These are phyloP conservation scores for Tilletia indica DNA, from an alignment of 1,284 basidiomycete species.

Conservation along the genomic window DNA sequence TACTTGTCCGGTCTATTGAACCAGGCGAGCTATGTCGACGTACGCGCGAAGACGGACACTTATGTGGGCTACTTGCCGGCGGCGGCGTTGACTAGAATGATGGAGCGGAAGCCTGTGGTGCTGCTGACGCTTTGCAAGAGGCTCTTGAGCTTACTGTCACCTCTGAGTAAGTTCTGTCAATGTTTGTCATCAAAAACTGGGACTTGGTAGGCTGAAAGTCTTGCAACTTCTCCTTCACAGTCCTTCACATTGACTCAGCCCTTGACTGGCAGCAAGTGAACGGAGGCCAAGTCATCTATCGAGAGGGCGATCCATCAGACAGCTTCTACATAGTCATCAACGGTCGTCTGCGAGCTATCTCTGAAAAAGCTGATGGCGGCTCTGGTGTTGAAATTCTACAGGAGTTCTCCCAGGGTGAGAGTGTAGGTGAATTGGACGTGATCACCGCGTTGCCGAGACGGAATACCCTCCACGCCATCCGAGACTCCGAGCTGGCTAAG, in stretches of 20 bases:
- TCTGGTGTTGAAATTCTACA: constrained; percentile 72
- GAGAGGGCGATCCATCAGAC: constrained; percentile 82
- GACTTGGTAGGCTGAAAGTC: background rate
- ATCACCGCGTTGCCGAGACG: constrained; percentile 86
- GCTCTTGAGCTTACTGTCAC: constrained; percentile 86
- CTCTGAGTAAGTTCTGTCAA: constrained; percentile 67
- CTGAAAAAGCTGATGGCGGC: constrained; percentile 65
- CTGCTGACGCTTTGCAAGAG: constrained; percentile 94
- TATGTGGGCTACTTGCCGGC: constrained; percentile 93
- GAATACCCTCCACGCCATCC: constrained; percentile 93
- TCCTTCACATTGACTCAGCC: constrained; percentile 93
- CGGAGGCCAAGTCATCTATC: constrained; percentile 85
- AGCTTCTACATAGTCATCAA: constrained; percentile 98
- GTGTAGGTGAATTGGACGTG: constrained; percentile 81
- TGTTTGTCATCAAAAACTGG: too few species aligned
- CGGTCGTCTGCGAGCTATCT: constrained; percentile 80
- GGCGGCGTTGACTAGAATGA: constrained; percentile 78
- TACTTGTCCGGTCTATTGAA: constrained; percentile 92
- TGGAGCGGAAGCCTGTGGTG: constrained; percentile 92
- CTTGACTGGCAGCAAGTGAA: constrained; percentile 97
- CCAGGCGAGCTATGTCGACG: constrained; percentile 91
- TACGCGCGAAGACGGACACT: constrained; percentile 91
- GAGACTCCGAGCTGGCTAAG: constrained; percentile 93
- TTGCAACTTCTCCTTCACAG: constrained; percentile 48
- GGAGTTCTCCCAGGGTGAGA: constrained; percentile 86